Evolutionary conservation across 2,329 filamentous ascomycete genomes (phyloP).

Genomic region (Fusarium albidum): DNA sequence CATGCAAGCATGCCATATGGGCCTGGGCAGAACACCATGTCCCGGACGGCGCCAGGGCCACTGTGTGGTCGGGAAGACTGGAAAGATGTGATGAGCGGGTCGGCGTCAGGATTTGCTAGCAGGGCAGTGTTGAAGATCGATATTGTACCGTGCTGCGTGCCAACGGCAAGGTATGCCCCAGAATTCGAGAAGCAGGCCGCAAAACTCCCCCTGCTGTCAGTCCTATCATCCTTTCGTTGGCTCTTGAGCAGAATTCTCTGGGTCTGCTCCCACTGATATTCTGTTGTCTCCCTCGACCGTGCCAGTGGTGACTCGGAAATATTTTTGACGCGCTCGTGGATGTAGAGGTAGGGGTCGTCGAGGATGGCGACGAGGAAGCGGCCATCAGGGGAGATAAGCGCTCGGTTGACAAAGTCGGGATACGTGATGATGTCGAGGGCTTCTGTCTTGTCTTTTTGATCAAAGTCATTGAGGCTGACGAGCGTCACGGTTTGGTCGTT

Average conservation of each 20-base stretch:
- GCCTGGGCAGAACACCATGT: slow-evolving; percentile 90
- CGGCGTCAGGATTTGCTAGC: slow-evolving; percentile 53
- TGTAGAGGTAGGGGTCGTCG: slow-evolving; percentile 85
- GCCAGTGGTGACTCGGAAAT: slow-evolving; percentile 38
- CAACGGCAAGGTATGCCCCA: slow-evolving; percentile 76
- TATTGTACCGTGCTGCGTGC: slow-evolving; percentile 82
- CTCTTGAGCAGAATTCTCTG: slow-evolving; percentile 65
- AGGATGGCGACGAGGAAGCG: slow-evolving; percentile 82
- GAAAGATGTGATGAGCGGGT: slow-evolving; percentile 78
- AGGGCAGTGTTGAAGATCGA: slow-evolving; percentile 72
- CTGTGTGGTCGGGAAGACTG: slow-evolving; percentile 76
- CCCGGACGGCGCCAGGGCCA: slow-evolving; percentile 81
- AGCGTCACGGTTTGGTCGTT: slow-evolving; percentile 91
- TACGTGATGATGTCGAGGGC: slow-evolving; percentile 76
- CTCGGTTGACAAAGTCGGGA: slow-evolving; percentile 90
- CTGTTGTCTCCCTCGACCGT: slow-evolving; percentile 36
- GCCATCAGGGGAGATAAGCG: slow-evolving; percentile 91
- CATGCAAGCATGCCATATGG: slow-evolving; percentile 92
- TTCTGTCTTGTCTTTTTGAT: slow-evolving; percentile 53
- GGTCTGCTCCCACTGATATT: slow-evolving; percentile 60
- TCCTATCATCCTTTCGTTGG: slow-evolving; percentile 62
- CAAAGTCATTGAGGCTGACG: slow-evolving; percentile 75
- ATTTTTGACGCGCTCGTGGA: slow-evolving; percentile 69
- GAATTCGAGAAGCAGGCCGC: slow-evolving; percentile 80
- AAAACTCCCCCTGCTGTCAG: slow-evolving; percentile 73